phyloP scores from a whole-genome alignment of 805 yeast genomes.

The Debaryomyces tyrocola region DNA sequence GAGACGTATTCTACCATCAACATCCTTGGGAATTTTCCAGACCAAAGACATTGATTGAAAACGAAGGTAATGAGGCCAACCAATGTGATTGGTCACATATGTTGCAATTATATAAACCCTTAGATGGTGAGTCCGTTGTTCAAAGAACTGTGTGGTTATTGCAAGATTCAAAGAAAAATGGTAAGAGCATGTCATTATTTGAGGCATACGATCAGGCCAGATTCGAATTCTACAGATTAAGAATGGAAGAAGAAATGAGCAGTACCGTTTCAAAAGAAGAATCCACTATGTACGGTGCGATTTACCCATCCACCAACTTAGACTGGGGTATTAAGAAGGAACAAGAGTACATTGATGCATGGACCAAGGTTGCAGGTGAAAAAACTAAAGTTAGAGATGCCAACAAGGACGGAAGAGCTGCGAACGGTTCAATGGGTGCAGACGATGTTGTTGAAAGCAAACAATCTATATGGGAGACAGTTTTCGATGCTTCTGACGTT shows the following conservation, averaged over 20 bases:
- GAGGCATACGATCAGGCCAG: conserved; percentile 86
- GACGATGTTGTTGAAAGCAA: conserved; percentile 14
- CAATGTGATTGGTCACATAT: conserved; percentile 77
- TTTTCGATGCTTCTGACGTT: conserved; percentile 4
- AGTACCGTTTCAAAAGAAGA: conserved; percentile 76
- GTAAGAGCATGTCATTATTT: conserved; percentile 34
- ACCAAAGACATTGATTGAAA: conserved; percentile 82
- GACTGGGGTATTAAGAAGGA: conserved; percentile 73
- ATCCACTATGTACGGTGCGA: conserved; percentile 80
- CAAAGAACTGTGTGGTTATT: conserved; percentile 44
- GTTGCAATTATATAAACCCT: conserved; percentile 66
- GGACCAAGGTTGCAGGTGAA: conserved; percentile 71
- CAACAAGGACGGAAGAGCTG: conserved; percentile 25
- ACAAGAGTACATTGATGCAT: conserved; percentile 64
- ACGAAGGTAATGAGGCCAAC: conserved; percentile 55
- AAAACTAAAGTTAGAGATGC: conserved; percentile 59
- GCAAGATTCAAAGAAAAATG: conserved; percentile 18
- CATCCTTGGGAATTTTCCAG: conserved; percentile 98
- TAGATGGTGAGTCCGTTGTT: conserved; percentile 77
- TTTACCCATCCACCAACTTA: conserved; percentile 59
- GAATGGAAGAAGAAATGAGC: conserved; percentile 83
- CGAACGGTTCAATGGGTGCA: conserved; percentile 20
- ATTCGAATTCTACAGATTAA: conserved; percentile 80
- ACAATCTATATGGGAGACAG: conserved; percentile 11
- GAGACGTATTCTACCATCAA: conserved; percentile 81